These are phyloP conservation scores for Parmelia sp. DNA, from an alignment of 495 filamentous ascomycete genomes.

Conservation along the genomic window DNA sequence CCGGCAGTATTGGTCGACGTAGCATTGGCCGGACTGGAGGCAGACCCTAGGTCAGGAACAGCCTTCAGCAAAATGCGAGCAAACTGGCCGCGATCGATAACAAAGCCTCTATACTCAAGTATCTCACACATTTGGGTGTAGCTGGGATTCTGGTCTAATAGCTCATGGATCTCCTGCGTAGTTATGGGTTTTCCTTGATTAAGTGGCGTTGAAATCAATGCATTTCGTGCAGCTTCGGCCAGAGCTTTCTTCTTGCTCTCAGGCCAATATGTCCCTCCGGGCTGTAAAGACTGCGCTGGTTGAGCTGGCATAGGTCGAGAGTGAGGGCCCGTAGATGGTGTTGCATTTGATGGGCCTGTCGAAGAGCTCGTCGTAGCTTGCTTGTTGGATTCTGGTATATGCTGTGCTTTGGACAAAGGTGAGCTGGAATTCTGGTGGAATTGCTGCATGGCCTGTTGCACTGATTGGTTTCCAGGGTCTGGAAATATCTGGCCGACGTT, in stretches of 20 bases:
- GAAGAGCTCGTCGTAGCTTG: background rate
- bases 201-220: conserved; percentile 23
- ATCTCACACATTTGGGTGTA: conserved; percentile 46
- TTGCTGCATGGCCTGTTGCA: conserved; percentile 4
- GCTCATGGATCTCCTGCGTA: conserved; percentile 32
- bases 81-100: conserved; percentile 40
- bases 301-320: conserved; percentile 6
- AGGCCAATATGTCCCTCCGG: conserved; percentile 31
- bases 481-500: background rate
- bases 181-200: conserved; percentile 30
- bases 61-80: conserved; percentile 41
- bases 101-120: conserved; percentile 40
- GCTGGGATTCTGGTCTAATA: conserved; percentile 43
- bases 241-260: conserved; percentile 31
- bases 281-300: conserved; percentile 2
- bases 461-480: background rate
- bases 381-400: background rate
- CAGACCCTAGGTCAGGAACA: conserved; percentile 33
- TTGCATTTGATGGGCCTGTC: background rate
- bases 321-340: background rate
- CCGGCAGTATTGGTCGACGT: background rate
- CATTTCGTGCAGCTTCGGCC: conserved; percentile 30
- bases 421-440: background rate
- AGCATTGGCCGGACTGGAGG: background rate
- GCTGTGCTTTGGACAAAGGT: background rate